Base-by-base conservation (phyloP, 768 basidiomycete species). In the Mycena galopus region DNA sequence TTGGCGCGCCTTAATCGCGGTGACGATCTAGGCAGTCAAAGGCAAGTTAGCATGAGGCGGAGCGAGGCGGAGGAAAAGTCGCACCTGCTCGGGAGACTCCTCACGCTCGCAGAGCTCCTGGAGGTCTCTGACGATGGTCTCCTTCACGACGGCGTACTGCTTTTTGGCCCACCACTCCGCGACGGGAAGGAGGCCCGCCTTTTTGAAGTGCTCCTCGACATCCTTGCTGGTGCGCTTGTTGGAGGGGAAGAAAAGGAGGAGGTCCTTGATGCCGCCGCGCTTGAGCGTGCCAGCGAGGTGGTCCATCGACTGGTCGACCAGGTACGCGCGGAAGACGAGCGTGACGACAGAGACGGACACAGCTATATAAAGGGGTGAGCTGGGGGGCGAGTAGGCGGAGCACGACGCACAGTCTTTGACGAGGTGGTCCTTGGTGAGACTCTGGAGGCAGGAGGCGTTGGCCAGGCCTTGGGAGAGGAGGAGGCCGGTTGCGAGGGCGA, bases 111-210 rank as follows among this genome's bases (percentile, higher is more conserved):
- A 89, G 79, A 93, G 86, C 70, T 92, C 92, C 67, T 88, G 90
- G 65, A 95, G 86, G 27, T 91, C 90, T 76, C 86, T 87, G 77
- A 92, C 82, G 73, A 97, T 89, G 53, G 87, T 86, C 69, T 96
- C 94, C 81, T 94, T 96, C 75, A 94, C 90, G 69, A 92, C 90
- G 66, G 91, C 92, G 71, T 92, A 91, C 79, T 96, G 95, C 80
- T 92, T 93, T 88, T 97, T 98, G 56, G 91, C 90, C 89, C 94
- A 98, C 95, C 96, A 98, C 19, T 99, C 97, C 3, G 94, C 92
- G 51, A 98, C 90, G 76, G 92, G 90, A 23, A 91, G 83, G 23
- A 98, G 85, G 23, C 90, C 91, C 70, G 91, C 93, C 68, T 90
- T 89, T 83, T 89, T 94, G 88, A 99, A 98, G 80, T 96, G 92